A percentile compares a stretch with the other conserved stretches of the same genome.
Conservation (phyloP, 2,329 filamentous ascomycete species). For the Neonectria coccinea region DNA sequence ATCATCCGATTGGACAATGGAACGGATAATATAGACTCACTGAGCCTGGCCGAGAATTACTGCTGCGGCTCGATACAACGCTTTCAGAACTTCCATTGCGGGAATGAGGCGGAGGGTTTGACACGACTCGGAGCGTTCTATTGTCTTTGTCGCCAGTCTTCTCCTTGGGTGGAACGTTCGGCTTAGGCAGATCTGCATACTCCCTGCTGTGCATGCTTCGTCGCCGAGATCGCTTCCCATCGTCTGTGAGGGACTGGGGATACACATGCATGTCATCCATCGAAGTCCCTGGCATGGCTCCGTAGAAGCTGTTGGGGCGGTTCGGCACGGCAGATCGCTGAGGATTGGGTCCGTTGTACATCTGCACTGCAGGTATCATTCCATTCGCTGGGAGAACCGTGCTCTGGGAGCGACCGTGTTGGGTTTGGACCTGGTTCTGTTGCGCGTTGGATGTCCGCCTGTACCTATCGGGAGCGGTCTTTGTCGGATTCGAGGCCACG, state of each 20-base stretch:
- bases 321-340: conserved; percentile 53
- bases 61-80: conserved; percentile 68
- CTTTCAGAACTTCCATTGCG: conserved; percentile 75
- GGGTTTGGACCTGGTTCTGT: conserved; percentile 43
- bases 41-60: conserved; percentile 71
- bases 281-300: conserved; percentile 58
- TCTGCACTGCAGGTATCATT: conserved; percentile 46
- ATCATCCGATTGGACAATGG: conserved; percentile 59
- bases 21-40: conserved; percentile 63
- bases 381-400: conserved; percentile 47
- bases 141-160: conserved; percentile 52
- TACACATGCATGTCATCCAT: conserved; percentile 78
- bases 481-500: conserved; percentile 59
- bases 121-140: conserved; percentile 55
- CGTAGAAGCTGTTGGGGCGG: conserved; percentile 67
- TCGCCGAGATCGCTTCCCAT: conserved; percentile 81
- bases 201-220: conserved; percentile 81
- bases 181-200: conserved; percentile 39
- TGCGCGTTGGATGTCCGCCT: conserved; percentile 64
- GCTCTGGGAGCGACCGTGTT: conserved; percentile 55
- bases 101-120: conserved; percentile 46
- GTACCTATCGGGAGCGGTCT: conserved; percentile 79
- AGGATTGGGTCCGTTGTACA: conserved; percentile 46
- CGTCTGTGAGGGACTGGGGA: conserved; percentile 69
- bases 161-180: conserved; percentile 40